Percentiles rank a stretch among this genome's conserved stretches.
Evolutionary conservation across 2,329 filamentous ascomycete genomes (phyloP).

Genomic region (Apiospora arundinis): DNA sequence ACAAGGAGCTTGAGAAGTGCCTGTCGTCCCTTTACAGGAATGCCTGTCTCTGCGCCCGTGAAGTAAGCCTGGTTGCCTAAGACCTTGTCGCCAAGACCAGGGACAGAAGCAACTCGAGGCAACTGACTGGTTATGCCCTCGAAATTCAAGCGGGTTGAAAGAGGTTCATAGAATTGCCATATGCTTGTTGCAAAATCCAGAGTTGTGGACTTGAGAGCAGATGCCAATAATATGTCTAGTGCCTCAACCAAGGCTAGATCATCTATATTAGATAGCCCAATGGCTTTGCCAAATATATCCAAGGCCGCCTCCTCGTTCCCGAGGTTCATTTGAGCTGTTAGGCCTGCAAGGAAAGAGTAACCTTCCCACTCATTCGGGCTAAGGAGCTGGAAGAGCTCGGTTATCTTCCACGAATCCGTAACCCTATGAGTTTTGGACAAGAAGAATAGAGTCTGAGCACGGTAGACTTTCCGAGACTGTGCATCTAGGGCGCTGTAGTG

Average conservation of each 20-base stretch:
- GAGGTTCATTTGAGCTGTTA: constrained; percentile 50
- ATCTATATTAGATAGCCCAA: constrained; percentile 36
- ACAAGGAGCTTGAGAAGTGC: constrained; percentile 35
- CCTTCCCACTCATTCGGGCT: constrained; percentile 47
- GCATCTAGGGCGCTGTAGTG: constrained; percentile 47
- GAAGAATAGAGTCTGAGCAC: constrained; percentile 47
- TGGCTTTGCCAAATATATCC: constrained; percentile 46
- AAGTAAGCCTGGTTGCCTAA: constrained; percentile 31
- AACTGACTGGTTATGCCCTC: constrained; percentile 35
- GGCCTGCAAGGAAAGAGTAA: constrained; percentile 45
- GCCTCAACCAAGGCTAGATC: constrained; percentile 43
- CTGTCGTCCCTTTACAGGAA: constrained; percentile 22
- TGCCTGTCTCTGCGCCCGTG: constrained; percentile 19
- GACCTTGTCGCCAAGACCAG: constrained; percentile 36
- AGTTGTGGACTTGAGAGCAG: constrained; percentile 42
- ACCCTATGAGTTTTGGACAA: constrained; percentile 51
- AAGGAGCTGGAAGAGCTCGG: constrained; percentile 50
- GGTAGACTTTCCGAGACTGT: constrained; percentile 34
- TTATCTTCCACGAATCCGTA: constrained; percentile 53
- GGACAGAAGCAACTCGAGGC: constrained; percentile 31
- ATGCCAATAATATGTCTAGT: constrained; percentile 51
- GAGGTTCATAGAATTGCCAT: constrained; percentile 36
- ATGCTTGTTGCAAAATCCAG: constrained; percentile 30
- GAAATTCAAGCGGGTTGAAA: constrained; percentile 36
- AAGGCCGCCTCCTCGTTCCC: constrained; percentile 48